Conservation (phyloP, 2,329 filamentous ascomycete species). For the Piedraia hortae region DNA sequence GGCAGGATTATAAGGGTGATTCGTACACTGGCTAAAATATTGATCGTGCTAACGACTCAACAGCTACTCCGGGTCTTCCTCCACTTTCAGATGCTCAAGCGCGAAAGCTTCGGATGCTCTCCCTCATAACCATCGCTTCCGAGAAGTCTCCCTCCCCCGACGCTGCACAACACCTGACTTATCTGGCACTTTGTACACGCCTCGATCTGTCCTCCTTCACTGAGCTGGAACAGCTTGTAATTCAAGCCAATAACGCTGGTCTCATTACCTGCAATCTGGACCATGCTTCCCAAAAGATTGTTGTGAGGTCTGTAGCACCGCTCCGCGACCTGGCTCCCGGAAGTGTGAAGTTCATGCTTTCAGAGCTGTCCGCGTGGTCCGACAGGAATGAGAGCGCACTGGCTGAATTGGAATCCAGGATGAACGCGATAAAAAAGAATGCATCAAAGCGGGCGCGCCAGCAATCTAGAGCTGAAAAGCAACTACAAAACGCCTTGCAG, state of each 20-base stretch:
- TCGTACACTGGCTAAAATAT: background rate
- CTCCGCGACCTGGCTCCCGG: conserved; percentile 62
- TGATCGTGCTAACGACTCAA: conserved; percentile 4
- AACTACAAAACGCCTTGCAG: no score
- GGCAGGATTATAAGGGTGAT: conserved; percentile 41
- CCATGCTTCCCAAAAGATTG: conserved; percentile 43
- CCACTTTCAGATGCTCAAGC: conserved; percentile 42
- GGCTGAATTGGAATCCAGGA: conserved; percentile 45
- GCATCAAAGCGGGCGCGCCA: conserved; percentile 17
- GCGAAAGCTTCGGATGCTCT: conserved; percentile 72
- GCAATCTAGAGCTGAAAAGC: conserved; percentile 16
- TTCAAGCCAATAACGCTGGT: conserved; percentile 62
- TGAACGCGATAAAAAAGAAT: conserved; percentile 31
- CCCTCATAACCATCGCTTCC: conserved; percentile 54
- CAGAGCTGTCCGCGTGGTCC: conserved; percentile 46
- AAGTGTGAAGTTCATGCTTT: conserved; percentile 39
- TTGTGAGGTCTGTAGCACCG: conserved; percentile 55
- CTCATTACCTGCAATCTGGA: conserved; percentile 64
- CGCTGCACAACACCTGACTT: conserved; percentile 33
- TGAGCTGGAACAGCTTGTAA: conserved; percentile 64
- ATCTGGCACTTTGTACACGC: conserved; percentile 35
- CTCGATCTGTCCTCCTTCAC: conserved; percentile 39
- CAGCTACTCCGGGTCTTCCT: conserved; percentile 31
- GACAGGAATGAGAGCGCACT: conserved; percentile 50
- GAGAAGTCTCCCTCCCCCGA: conserved; percentile 17